These are phyloP conservation scores for Ogataea nakhonphanomensis DNA, from an alignment of 805 yeast species.

Conservation along the genomic window DNA sequence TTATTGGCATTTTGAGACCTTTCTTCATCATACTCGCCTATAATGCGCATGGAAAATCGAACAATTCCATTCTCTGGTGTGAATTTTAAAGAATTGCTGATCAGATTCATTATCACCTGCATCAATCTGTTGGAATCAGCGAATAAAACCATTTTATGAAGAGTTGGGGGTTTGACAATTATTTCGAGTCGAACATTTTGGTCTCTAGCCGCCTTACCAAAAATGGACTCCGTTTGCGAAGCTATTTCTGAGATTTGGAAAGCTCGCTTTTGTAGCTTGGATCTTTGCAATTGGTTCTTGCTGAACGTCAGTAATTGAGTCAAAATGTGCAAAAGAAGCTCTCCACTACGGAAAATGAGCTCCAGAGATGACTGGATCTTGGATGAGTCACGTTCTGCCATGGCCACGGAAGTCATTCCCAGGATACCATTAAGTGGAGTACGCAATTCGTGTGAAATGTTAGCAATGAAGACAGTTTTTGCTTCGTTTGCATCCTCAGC, in stretches of 20 bases:
- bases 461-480: conserved; percentile 88
- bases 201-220: conserved; percentile 73
- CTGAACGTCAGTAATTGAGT: conserved; percentile 90
- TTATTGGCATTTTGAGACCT: conserved; percentile 41
- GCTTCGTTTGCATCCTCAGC: conserved; percentile 93
- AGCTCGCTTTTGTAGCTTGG: conserved; percentile 78
- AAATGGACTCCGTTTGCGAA: conserved; percentile 79
- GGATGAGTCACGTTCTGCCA: conserved; percentile 73
- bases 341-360: conserved; percentile 88
- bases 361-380: conserved; percentile 73
- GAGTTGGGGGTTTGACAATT: conserved; percentile 55
- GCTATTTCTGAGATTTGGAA: conserved; percentile 80
- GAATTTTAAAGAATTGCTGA: conserved; percentile 86
- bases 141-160: conserved; percentile 61
- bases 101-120: conserved; percentile 89
- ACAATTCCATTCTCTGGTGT: conserved; percentile 89
- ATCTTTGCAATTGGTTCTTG: conserved; percentile 82
- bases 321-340: conserved; percentile 78
- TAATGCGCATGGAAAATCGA: conserved; percentile 53
- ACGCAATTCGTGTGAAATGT: conserved; percentile 89
- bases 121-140: conserved; percentile 91
- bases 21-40: conserved; percentile 67
- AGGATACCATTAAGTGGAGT: conserved; percentile 95
- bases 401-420: conserved; percentile 92
- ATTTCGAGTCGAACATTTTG: conserved; percentile 69